Conservation (phyloP, 768 basidiomycete species). For the Termitomyces sp. region DNA sequence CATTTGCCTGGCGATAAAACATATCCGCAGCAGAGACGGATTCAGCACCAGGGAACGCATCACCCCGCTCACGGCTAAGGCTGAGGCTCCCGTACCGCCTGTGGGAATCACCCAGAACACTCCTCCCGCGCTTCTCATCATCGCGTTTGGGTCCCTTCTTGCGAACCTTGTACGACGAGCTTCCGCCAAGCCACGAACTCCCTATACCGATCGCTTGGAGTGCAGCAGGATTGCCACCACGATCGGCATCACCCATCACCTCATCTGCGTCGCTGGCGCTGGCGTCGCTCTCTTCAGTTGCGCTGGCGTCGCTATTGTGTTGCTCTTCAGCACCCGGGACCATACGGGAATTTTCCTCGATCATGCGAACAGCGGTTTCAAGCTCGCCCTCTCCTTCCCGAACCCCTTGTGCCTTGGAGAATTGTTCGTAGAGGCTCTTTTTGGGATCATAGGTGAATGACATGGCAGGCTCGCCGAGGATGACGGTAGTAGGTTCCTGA, state of each 20-base stretch:
- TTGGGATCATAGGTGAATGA: slow-evolving; percentile 90
- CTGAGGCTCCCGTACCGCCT: slow-evolving; percentile 23
- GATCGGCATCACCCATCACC: slow-evolving; percentile 21
- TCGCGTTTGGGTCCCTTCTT: slow-evolving; percentile 55
- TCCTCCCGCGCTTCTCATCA: slow-evolving; percentile 33
- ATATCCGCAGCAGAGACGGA: slow-evolving; percentile 60
- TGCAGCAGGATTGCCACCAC: slow-evolving; percentile 15
- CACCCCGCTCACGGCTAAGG: slow-evolving; percentile 23
- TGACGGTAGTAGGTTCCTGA: slow-evolving; percentile 75
- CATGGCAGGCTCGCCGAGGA: slow-evolving; percentile 75
- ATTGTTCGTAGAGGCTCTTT: slow-evolving; percentile 86
- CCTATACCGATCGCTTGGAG: slow-evolving; percentile 41
- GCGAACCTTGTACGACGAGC: slow-evolving; percentile 85
- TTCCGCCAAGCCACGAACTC: slow-evolving; percentile 80
- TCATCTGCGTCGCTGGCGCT: slow-evolving; percentile 25
- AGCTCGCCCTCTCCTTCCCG: slow-evolving; percentile 42
- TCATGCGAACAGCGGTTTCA: slow-evolving; percentile 33
- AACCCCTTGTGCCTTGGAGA: slow-evolving; percentile 48
- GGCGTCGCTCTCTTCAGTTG: slow-evolving; percentile 26
- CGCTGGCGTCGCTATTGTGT: slow-evolving; percentile 19
- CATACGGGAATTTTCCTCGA: slow-evolving; percentile 26
- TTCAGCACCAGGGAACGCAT: slow-evolving; percentile 23
- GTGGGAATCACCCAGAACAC: slow-evolving; percentile 13
- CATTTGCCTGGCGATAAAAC: slow-evolving; percentile 61
- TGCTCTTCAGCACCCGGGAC: slow-evolving; percentile 5